phyloP scores from a whole-genome alignment of 768 basidiomycete genomes.

The Calocybe gangraenosa region DNA sequence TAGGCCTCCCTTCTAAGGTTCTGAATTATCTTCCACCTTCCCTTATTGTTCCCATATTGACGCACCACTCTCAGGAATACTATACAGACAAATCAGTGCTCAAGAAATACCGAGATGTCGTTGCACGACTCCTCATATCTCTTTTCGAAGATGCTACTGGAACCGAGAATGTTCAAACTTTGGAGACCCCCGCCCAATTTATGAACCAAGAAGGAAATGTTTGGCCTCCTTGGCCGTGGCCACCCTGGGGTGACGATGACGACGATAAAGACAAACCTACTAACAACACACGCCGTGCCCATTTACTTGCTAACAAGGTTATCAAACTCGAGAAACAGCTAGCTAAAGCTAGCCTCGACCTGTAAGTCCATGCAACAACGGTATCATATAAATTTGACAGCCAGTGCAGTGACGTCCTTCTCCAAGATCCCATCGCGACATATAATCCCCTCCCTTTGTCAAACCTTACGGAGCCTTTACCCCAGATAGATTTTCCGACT shows the following conservation, averaged over 20 bases:
- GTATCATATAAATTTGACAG: not conserved
- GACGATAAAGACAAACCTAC: conserved; percentile 42
- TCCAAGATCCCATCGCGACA: conserved; percentile 78
- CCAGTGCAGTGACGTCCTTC: conserved; percentile 51
- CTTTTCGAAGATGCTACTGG: conserved; percentile 49
- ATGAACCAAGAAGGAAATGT: conserved; percentile 38
- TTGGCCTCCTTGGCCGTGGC: conserved; percentile 85
- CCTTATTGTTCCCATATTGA: not conserved
- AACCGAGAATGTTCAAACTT: conserved; percentile 12
- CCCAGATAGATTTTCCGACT: conserved; percentile 76
- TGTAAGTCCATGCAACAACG: conserved; percentile 38
- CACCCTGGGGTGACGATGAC: conserved; percentile 76
- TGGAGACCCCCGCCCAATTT: conserved; percentile 17
- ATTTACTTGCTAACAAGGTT: conserved; percentile 64
- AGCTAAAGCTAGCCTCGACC: conserved; percentile 75
- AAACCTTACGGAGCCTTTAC: conserved; percentile 64
- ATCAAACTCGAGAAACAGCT: conserved; percentile 76
- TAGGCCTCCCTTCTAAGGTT: conserved; percentile 89
- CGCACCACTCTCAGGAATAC: conserved; percentile 61
- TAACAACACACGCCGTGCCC: conserved; percentile 52
- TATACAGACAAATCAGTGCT: conserved; percentile 72
- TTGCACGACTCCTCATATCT: conserved; percentile 61
- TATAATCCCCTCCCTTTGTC: conserved; percentile 81
- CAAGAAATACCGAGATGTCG: conserved; percentile 65
- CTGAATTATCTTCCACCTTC: too few species aligned